A percentile compares a stretch with the other conserved stretches of the same genome.
phyloP scores from a whole-genome alignment of 257 asterid genomes.

The Fraxinus americana region DNA sequence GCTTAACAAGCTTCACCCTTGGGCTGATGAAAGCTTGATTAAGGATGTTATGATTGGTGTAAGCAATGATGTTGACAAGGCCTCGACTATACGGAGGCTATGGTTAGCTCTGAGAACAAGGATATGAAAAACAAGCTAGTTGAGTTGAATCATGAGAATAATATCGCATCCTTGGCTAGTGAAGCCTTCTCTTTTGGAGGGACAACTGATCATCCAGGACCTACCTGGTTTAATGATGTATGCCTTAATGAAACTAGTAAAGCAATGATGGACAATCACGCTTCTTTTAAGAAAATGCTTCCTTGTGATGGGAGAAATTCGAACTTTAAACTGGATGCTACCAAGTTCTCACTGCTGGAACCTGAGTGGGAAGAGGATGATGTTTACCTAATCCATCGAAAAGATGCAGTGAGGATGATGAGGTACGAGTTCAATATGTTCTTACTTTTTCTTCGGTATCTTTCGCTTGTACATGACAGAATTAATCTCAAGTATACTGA shows the following conservation, averaged over 20 bases:
- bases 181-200: constrained; percentile 26
- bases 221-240: constrained; percentile 16
- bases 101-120: constrained; percentile 41
- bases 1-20: constrained; percentile 56
- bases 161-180: constrained; percentile 21
- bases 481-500: background rate
- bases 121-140: constrained; percentile 24
- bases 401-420: constrained; percentile 70
- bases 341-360: constrained; percentile 49
- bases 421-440: constrained; percentile 45
- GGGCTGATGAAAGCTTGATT: constrained; percentile 73
- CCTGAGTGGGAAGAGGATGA: constrained; percentile 94
- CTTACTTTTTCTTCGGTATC: constrained; percentile 10
- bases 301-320: constrained; percentile 24
- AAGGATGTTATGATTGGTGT: constrained; percentile 75
- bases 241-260: constrained; percentile 12
- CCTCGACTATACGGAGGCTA: constrained; percentile 48
- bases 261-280: constrained; percentile 15
- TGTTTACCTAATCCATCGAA: constrained; percentile 63
- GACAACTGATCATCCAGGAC: constrained; percentile 22
- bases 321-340: constrained; percentile 22
- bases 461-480: background rate
- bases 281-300: background rate
- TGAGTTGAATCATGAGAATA: constrained; percentile 10
- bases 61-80: constrained; percentile 47